Conservation (phyloP, 768 basidiomycete genomes). For the Infundibulicybe gibba region DNA sequence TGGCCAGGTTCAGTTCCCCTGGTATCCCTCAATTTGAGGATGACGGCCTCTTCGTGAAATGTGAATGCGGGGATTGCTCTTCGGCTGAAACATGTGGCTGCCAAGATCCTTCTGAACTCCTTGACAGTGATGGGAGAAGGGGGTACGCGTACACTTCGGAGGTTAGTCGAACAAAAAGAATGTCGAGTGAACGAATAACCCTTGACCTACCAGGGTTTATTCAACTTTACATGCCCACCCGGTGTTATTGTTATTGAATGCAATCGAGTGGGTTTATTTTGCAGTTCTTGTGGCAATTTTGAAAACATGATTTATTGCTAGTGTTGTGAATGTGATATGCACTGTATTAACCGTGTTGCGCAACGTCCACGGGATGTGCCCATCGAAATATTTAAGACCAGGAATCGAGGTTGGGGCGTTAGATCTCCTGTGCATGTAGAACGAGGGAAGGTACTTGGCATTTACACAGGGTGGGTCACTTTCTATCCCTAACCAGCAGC, state of each 20-base stretch:
- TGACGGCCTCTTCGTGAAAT: slow-evolving; percentile 33
- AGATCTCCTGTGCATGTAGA: slow-evolving; percentile 37
- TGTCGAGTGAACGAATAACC: not conserved
- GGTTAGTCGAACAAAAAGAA: slow-evolving; percentile 15
- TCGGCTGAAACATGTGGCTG: slow-evolving; percentile 39
- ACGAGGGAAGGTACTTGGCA: slow-evolving; percentile 58
- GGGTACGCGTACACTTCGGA: slow-evolving; percentile 41
- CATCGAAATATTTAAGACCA: slow-evolving; percentile 67
- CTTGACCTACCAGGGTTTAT: slow-evolving; percentile 38
- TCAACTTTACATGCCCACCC: slow-evolving; percentile 35
- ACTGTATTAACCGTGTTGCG: slow-evolving; percentile 58
- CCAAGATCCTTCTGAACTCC: slow-evolving; percentile 39
- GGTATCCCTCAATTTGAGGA: slow-evolving; percentile 12
- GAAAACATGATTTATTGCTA: slow-evolving; percentile 12
- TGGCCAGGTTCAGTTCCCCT: slow-evolving; percentile 10
- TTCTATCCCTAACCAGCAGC: not conserved
- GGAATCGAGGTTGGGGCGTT: slow-evolving; percentile 61
- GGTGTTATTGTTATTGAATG: slow-evolving; percentile 63
- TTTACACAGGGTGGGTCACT: slow-evolving; percentile 61
- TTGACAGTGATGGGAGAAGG: slow-evolving; percentile 20
- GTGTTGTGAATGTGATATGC: slow-evolving; percentile 40
- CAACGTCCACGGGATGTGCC: slow-evolving; percentile 54
- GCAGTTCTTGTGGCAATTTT: not conserved
- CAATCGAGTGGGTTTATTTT: slow-evolving; percentile 41
- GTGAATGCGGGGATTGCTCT: slow-evolving; percentile 37